Conservation (phyloP, 306 rosid species). For the Lathyrus aphaca region DNA sequence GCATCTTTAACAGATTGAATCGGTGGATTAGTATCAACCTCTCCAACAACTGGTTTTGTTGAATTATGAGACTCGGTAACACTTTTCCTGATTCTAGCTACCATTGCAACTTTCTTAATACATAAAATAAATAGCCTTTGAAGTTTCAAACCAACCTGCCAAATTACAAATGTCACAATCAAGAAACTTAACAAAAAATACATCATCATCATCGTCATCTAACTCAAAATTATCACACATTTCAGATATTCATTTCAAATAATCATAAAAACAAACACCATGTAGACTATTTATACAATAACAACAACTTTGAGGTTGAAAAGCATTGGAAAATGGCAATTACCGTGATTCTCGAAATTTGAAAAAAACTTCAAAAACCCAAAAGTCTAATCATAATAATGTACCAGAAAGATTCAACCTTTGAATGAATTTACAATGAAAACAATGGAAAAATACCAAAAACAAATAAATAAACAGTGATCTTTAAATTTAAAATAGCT, state of each 20-base stretch:
- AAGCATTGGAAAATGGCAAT: conserved; percentile 35
- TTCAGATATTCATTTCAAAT: conserved; percentile 12
- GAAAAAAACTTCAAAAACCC: not conserved
- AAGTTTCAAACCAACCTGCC: conserved; percentile 35
- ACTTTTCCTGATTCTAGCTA: conserved; percentile 59
- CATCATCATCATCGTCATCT: conserved; percentile 12
- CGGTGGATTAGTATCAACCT: conserved; percentile 95
- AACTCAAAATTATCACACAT: conserved; percentile 22
- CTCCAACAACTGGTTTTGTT: conserved; percentile 80
- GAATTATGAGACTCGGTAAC: conserved; percentile 62
- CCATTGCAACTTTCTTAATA: conserved; percentile 50
- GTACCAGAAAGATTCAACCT: conserved; percentile 36
- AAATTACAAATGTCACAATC: conserved; percentile 9
- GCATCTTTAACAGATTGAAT: conserved; percentile 99
- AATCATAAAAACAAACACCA: conserved; percentile 6
- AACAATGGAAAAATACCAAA: conserved; percentile 5
- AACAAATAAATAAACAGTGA: not conserved
- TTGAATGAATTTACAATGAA: conserved; percentile 39
- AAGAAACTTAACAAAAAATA: not conserved
- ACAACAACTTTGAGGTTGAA: conserved; percentile 1
- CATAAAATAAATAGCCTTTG: not conserved
- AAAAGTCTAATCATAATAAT: conserved; percentile 26
- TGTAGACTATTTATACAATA: conserved; percentile 40
- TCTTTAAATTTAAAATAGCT: not conserved
- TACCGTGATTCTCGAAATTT: conserved; percentile 34